Evolutionary conservation across 2,329 filamentous ascomycete genomes (phyloP).

Genomic region (Fusarium neocosmosporiellum): DNA sequence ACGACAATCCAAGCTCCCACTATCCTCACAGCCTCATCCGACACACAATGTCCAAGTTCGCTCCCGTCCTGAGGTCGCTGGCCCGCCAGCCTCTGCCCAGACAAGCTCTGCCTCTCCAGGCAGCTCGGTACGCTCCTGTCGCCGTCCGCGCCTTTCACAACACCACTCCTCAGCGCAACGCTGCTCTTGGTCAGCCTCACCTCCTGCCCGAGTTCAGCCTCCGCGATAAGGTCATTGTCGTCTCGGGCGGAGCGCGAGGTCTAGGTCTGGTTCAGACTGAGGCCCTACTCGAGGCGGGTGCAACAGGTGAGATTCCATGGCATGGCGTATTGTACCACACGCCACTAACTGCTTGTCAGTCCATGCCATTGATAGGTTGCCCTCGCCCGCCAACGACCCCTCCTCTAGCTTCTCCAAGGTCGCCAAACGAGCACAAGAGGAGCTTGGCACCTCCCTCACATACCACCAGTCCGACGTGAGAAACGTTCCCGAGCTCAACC

Average conservation of each 20-base stretch:
- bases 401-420: conserved; percentile 72
- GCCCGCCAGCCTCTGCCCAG: conserved; percentile 27
- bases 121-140: conserved; percentile 10
- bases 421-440: conserved; percentile 69
- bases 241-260: conserved; percentile 81
- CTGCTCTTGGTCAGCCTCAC: conserved; percentile 36
- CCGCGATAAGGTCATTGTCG: conserved; percentile 77
- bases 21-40: background rate
- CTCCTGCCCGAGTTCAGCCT: conserved; percentile 80
- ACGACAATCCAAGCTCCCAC: background rate
- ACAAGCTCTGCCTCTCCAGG: conserved; percentile 15
- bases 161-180: conserved; percentile 29
- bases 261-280: conserved; percentile 83
- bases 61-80: conserved; percentile 36
- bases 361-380: conserved; percentile 73
- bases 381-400: conserved; percentile 57
- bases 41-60: conserved; percentile 43
- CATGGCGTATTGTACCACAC: background rate
- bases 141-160: conserved; percentile 38
- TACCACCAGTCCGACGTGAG: conserved; percentile 87
- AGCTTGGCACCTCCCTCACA: conserved; percentile 74
- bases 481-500: conserved; percentile 74
- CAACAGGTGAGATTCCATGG: conserved; percentile 61
- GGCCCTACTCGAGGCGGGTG: conserved; percentile 82
- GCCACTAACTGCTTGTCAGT: conserved; percentile 55